Evolutionary conservation across 306 rosid genomes (phyloP).

Genomic region (Quercus robur): DNA sequence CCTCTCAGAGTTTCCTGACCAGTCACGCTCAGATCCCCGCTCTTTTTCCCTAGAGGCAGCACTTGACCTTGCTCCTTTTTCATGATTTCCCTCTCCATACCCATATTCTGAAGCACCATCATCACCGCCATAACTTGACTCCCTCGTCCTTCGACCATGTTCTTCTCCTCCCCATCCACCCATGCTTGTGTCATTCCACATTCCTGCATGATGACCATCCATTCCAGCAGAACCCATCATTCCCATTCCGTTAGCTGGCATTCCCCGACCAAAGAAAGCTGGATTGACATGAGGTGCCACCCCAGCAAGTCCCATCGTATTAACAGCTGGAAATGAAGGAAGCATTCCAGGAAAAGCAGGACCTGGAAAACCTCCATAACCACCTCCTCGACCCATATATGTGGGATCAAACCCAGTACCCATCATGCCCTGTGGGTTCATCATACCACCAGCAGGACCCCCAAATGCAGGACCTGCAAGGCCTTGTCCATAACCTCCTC

Average conservation of each 20-base stretch:
- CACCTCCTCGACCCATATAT: slow-evolving; percentile 49
- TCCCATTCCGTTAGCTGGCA: slow-evolving; percentile 45
- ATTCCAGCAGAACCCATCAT: slow-evolving; percentile 45
- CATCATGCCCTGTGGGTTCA: slow-evolving; percentile 50
- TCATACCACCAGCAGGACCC: slow-evolving; percentile 38
- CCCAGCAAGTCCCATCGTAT: slow-evolving; percentile 38
- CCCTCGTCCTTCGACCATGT: slow-evolving; percentile 36
- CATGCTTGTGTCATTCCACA: slow-evolving; percentile 49
- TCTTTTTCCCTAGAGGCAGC: slow-evolving; percentile 40
- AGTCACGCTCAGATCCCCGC: slow-evolving; percentile 42
- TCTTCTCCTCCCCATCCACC: slow-evolving; percentile 51
- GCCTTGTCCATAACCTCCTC: slow-evolving; percentile 45
- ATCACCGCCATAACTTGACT: slow-evolving; percentile 49
- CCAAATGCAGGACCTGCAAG: slow-evolving; percentile 37
- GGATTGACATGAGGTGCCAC: slow-evolving; percentile 60
- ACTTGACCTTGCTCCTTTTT: slow-evolving; percentile 32
- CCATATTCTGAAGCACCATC: slow-evolving; percentile 48
- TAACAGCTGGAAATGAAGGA: slow-evolving; percentile 42
- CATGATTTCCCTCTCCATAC: slow-evolving; percentile 41
- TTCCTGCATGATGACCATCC: slow-evolving; percentile 42
- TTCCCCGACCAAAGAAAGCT: slow-evolving; percentile 52
- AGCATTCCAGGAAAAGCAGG: slow-evolving; percentile 45
- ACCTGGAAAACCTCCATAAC: slow-evolving; percentile 50
- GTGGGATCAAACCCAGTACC: slow-evolving; percentile 51
- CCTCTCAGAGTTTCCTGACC: slow-evolving; percentile 45